Percentiles rank a stretch among this genome's conserved stretches.
Evolutionary conservation across 1,139 yeast genomes (phyloP).

Genomic region (Nakaseomyces delphensis): DNA sequence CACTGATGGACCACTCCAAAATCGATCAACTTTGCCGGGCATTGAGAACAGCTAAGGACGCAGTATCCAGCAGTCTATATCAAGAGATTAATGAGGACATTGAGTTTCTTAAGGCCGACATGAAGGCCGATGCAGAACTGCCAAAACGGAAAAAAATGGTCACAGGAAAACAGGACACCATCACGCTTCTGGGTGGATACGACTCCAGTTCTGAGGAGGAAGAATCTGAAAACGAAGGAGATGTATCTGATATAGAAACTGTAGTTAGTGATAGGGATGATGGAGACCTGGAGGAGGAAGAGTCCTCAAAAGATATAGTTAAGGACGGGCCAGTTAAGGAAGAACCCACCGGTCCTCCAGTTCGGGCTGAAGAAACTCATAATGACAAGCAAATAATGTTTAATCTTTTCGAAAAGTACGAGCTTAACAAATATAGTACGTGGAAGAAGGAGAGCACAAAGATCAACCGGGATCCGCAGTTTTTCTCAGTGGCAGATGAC

Average conservation of each 20-base stretch:
- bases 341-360: no score
- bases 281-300: not conserved
- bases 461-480: constrained; percentile 20
- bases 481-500: constrained; percentile 17
- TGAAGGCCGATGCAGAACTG: not conserved
- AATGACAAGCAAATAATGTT: constrained; percentile 8
- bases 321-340: no score
- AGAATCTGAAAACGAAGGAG: constrained; percentile 8
- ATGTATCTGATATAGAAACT: constrained; percentile 9
- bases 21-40: constrained; percentile 37
- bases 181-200: constrained; percentile 9
- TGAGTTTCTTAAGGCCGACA: constrained; percentile 6
- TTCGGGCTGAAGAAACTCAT: not conserved
- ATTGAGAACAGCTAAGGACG: constrained; percentile 13
- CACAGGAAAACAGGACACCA: not conserved
- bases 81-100: constrained; percentile 18
- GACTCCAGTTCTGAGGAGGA: constrained; percentile 11
- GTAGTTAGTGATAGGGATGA: constrained; percentile 5
- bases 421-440: constrained; percentile 23
- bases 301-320: no score
- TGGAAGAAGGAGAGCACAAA: constrained; percentile 24
- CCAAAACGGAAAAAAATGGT: not conserved
- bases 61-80: constrained; percentile 21
- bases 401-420: constrained; percentile 16
- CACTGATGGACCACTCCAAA: constrained; percentile 31